A percentile compares a stretch with the other conserved stretches of the same genome.
These are phyloP conservation scores for Suaeda aralocaspica DNA, from an alignment of 148 eudicot genomes.

Conservation along the genomic window DNA sequence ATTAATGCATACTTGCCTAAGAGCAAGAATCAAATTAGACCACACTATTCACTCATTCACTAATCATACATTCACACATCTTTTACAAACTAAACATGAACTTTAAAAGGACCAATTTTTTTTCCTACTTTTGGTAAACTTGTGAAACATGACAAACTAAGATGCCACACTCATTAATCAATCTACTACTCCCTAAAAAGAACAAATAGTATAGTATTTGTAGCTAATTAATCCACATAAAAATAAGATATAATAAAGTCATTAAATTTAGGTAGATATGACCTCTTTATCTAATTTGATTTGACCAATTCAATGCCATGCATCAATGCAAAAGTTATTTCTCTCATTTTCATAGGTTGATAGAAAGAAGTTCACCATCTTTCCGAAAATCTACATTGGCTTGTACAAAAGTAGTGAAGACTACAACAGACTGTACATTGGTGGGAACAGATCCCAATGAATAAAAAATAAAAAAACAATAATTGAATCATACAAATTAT, in stretches of 20 bases:
- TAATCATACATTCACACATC: too few species aligned
- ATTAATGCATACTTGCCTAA: too few species aligned
- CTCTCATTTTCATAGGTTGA: conserved; percentile 3
- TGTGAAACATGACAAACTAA: neutral
- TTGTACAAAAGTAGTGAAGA: neutral
- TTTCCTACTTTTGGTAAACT: too few species aligned
- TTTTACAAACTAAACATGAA: too few species aligned
- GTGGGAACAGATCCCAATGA: conserved; percentile 27
- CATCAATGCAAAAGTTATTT: conserved; percentile 19
- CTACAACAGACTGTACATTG: conserved; percentile 1
- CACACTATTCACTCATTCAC: too few species aligned
- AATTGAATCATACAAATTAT: too few species aligned
- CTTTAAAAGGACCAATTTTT: too few species aligned
- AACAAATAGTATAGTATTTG: neutral
- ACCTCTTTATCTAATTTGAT: conserved; percentile 9
- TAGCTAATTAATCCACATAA: conserved; percentile 8
- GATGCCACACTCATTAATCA: neutral
- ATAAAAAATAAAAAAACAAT: too few species aligned
- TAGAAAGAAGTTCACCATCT: conserved; percentile 19
- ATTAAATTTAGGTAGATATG: neutral
- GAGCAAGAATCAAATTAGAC: too few species aligned
- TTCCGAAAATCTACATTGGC: conserved; percentile 1
- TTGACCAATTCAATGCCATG: conserved; percentile 21
- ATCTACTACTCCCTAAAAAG: neutral
- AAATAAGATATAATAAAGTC: conserved; percentile 21